Conservation (phyloP, 2,329 filamentous ascomycete species). For the Hirsutella thompsonii region DNA sequence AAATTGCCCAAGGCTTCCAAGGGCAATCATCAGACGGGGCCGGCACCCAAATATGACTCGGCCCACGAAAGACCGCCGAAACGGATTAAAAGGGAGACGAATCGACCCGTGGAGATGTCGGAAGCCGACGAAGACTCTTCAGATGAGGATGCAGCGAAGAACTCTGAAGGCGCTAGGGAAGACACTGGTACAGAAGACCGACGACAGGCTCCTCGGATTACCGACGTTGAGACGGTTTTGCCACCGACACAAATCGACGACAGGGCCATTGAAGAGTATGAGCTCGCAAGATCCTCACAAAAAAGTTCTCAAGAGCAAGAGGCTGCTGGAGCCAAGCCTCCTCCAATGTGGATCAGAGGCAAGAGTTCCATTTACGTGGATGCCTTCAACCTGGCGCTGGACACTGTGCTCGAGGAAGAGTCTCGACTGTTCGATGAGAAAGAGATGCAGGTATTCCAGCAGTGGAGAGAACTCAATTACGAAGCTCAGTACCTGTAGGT, state of each 20-base stretch:
- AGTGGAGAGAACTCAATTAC: slow-evolving; percentile 64
- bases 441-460: slow-evolving; percentile 62
- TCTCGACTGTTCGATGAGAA: slow-evolving; percentile 72
- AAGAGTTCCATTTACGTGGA: slow-evolving; percentile 92
- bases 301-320: slow-evolving; percentile 19
- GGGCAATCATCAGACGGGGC: slow-evolving; percentile 2
- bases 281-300: slow-evolving; percentile 51
- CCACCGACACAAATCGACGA: slow-evolving; percentile 54
- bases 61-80: slow-evolving; percentile 15
- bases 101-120: slow-evolving; percentile 8
- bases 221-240: slow-evolving; percentile 40
- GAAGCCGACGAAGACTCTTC: neutral
- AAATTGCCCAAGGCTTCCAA: slow-evolving; percentile 12
- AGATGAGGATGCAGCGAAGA: neutral
- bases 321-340: slow-evolving; percentile 24
- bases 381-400: slow-evolving; percentile 85
- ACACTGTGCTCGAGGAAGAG: slow-evolving; percentile 83
- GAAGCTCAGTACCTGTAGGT: slow-evolving; percentile 82
- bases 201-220: slow-evolving; percentile 9
- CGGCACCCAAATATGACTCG: slow-evolving; percentile 1
- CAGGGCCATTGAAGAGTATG: slow-evolving; percentile 69
- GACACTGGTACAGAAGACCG: slow-evolving; percentile 7
- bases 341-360: slow-evolving; percentile 51
- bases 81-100: slow-evolving; percentile 15
- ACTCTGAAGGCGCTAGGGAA: neutral